These are phyloP conservation scores for Vanilla planifolia DNA, from an alignment of 106 monocot species.

Conservation along the genomic window DNA sequence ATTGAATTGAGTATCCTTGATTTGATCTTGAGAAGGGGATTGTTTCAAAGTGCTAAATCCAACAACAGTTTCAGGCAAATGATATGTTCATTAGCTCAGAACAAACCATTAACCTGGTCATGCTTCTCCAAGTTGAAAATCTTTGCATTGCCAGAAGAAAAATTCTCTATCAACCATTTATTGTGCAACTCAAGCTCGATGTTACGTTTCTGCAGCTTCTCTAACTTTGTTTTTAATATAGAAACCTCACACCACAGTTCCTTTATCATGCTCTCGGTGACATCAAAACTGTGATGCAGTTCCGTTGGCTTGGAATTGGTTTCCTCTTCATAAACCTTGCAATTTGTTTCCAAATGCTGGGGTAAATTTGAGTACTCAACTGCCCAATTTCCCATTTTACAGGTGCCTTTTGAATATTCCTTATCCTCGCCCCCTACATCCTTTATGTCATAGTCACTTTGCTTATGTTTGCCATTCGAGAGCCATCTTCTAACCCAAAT, in stretches of 20 bases:
- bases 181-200: constrained; percentile 43
- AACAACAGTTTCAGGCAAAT: too few relatives aligned
- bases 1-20: too few relatives aligned
- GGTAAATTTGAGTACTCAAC: constrained; percentile 21
- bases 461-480: constrained; percentile 13
- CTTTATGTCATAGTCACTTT: constrained; percentile 1
- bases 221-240: constrained; percentile 26
- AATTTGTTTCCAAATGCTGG: constrained; percentile 5
- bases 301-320: constrained; percentile 12
- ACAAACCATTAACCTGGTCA: constrained; percentile 20
- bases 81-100: background rate
- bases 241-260: constrained; percentile 35
- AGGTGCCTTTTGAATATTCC: constrained; percentile 14
- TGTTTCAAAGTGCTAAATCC: too few relatives aligned
- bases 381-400: constrained; percentile 1
- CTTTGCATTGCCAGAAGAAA: constrained; percentile 32
- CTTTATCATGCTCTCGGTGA: constrained; percentile 34
- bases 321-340: constrained; percentile 17
- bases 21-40: too few relatives aligned
- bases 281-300: constrained; percentile 33
- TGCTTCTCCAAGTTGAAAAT: constrained; percentile 17
- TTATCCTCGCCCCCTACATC: constrained; percentile 9
- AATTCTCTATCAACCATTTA: constrained; percentile 21
- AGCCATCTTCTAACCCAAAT: constrained; percentile 19
- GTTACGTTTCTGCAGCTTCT: constrained; percentile 41